Evolutionary conservation across 1,284 basidiomycete species (phyloP).

Genomic region (Xanthoconium separans): DNA sequence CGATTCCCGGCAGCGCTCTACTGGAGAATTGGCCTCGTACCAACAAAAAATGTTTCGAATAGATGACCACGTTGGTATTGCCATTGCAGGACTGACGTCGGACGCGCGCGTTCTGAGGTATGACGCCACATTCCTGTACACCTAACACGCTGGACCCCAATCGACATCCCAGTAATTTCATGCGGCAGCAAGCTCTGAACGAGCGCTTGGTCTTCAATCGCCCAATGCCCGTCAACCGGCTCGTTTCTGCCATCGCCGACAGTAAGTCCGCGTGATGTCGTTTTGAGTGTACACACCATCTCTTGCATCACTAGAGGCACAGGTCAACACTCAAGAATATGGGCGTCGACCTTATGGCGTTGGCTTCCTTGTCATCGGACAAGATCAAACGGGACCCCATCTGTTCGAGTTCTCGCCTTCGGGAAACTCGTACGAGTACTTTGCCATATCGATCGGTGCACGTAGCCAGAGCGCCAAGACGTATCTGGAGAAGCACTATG

Average conservation of each 20-base stretch:
- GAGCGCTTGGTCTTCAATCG: conserved; percentile 95
- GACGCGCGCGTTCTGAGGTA: conserved; percentile 97
- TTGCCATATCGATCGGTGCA: conserved; percentile 97
- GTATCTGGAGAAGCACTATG: conserved; percentile 93
- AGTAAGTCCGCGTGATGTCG: conserved; percentile 53
- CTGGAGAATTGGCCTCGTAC: conserved; percentile 96
- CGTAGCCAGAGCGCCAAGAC: conserved; percentile 98
- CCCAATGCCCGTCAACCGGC: conserved; percentile 89
- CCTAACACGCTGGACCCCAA: background rate
- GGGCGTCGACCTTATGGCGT: conserved; percentile 98
- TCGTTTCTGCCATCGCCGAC: conserved; percentile 93
- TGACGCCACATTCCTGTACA: conserved; percentile 4
- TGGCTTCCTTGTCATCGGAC: conserved; percentile 96
- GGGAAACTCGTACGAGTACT: conserved; percentile 97
- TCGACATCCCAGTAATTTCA: conserved; percentile 77
- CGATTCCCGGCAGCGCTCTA: conserved; percentile 76
- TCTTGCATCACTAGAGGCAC: conserved; percentile 69
- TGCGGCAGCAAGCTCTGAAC: conserved; percentile 98
- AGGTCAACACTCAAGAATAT: conserved; percentile 99
- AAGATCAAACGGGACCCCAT: conserved; percentile 94
- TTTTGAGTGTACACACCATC: conserved; percentile 2
- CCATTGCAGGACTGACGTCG: conserved; percentile 96
- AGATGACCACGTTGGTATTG: conserved; percentile 99
- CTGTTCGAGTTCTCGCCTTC: conserved; percentile 98
- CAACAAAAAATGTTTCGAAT: conserved; percentile 99